phyloP scores from a whole-genome alignment of 2,329 filamentous ascomycete species.

The Fusarium agapanthi region DNA sequence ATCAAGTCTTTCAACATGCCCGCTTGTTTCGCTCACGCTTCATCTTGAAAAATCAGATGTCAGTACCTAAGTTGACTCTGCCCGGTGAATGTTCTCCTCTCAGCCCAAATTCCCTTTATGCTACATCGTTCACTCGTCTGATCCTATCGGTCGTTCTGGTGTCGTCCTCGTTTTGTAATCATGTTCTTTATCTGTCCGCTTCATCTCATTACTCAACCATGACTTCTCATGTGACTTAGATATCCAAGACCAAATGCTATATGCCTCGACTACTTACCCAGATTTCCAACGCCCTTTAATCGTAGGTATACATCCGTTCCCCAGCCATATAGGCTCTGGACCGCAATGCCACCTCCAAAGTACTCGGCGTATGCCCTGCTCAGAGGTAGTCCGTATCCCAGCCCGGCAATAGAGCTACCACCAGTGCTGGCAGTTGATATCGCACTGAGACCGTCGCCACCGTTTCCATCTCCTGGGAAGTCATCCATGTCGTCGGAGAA shows the following conservation, averaged over 20 bases:
- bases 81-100: background rate
- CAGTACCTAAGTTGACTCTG: background rate
- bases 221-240: background rate
- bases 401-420: constrained; percentile 84
- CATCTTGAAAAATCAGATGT: background rate
- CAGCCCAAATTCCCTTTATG: background rate
- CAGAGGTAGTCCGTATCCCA: constrained; percentile 92
- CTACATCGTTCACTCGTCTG: background rate
- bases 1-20: background rate
- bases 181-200: background rate
- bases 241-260: background rate
- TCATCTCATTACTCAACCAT: background rate
- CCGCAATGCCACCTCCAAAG: constrained; percentile 91
- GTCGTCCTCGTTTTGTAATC: background rate
- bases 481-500: constrained; percentile 71
- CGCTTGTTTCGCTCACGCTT: background rate
- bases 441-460: constrained; percentile 70
- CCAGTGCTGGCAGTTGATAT: constrained; percentile 78
- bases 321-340: constrained; percentile 98
- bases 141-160: background rate
- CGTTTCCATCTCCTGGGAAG: constrained; percentile 51
- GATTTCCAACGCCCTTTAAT: constrained; percentile 69
- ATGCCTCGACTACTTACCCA: constrained; percentile 46
- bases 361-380: constrained; percentile 97
- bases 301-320: constrained; percentile 76